Percentiles rank a stretch among this genome's conserved stretches.
Conservation (phyloP, 305 asterid species). For the Fraxinus xanthoxyloides region DNA sequence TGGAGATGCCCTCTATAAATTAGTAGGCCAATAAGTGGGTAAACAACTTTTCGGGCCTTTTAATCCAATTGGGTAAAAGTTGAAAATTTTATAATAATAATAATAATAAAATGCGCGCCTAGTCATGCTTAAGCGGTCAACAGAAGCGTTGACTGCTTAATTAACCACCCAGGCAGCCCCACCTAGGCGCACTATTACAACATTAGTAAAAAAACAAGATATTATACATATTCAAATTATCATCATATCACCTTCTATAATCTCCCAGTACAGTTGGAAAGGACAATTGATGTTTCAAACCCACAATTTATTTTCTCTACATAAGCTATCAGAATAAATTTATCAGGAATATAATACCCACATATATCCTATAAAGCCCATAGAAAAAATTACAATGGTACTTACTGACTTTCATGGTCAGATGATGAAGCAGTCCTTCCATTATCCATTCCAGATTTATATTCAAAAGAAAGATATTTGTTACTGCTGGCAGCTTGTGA, state of each 20-base stretch:
- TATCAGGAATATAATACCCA: not conserved
- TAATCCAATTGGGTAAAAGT: too few species aligned
- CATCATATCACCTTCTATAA: not conserved
- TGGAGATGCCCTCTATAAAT: too few species aligned
- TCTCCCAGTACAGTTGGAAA: not conserved
- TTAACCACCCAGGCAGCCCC: too few species aligned
- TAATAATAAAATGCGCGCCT: too few species aligned
- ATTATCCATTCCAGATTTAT: conserved; percentile 66
- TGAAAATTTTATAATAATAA: too few species aligned
- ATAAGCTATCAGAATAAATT: not conserved
- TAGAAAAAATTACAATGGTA: conserved; percentile 15
- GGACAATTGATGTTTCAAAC: not conserved
- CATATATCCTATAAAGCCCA: not conserved
- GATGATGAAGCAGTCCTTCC: conserved; percentile 76
- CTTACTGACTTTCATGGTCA: conserved; percentile 97
- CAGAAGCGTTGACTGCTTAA: too few species aligned
- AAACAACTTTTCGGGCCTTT: too few species aligned
- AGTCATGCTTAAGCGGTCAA: too few species aligned
- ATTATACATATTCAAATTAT: not conserved
- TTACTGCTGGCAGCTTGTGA: conserved; percentile 59
- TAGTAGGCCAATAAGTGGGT: too few species aligned
- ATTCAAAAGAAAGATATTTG: conserved; percentile 77
- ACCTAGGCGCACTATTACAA: too few species aligned
- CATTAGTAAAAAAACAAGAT: not conserved
- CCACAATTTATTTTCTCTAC: not conserved